A percentile compares a stretch with the other conserved stretches of the same genome.
phyloP scores from a whole-genome alignment of 805 yeast genomes.

The Wickerhamiella azymoides region DNA sequence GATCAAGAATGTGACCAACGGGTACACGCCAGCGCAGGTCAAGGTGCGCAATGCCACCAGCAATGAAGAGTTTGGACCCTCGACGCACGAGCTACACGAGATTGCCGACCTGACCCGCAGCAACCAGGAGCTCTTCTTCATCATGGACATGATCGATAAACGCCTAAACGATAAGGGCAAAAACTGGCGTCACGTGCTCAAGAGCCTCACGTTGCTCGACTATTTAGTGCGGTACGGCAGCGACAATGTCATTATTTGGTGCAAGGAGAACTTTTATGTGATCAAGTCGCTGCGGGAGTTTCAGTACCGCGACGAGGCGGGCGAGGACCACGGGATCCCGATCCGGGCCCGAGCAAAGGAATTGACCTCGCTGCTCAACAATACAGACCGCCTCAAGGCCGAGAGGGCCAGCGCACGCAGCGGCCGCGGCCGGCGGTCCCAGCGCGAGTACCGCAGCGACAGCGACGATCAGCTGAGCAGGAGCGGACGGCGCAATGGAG shows the following conservation, averaged over 20 bases:
- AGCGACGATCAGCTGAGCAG: background rate
- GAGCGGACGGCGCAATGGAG: background rate
- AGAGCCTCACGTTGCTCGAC: constrained; percentile 78
- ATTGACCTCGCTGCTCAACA: constrained; percentile 61
- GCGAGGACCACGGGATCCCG: constrained; percentile 75
- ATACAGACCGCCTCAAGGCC: constrained; percentile 63
- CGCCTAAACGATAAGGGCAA: constrained; percentile 91
- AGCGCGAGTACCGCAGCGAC: constrained; percentile 9
- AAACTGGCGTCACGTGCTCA: constrained; percentile 93
- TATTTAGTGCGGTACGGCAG: constrained; percentile 75
- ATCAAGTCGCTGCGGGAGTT: constrained; percentile 86
- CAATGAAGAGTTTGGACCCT: constrained; percentile 78
- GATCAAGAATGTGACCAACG: constrained; percentile 78
- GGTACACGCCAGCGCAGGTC: constrained; percentile 75
- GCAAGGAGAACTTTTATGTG: constrained; percentile 73
- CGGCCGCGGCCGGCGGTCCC: constrained; percentile 11
- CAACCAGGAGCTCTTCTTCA: constrained; percentile 61
- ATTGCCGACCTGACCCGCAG: constrained; percentile 62
- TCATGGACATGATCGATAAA: constrained; percentile 88
- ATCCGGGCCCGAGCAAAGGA: constrained; percentile 85
- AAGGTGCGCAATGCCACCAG: constrained; percentile 82
- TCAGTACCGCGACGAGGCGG: constrained; percentile 62
- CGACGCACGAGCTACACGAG: constrained; percentile 68
- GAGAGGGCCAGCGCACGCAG: constrained; percentile 40
- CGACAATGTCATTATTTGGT: constrained; percentile 84